Base-by-base conservation (phyloP, 208 protist genomes). In the Leishmania tarentolae region DNA sequence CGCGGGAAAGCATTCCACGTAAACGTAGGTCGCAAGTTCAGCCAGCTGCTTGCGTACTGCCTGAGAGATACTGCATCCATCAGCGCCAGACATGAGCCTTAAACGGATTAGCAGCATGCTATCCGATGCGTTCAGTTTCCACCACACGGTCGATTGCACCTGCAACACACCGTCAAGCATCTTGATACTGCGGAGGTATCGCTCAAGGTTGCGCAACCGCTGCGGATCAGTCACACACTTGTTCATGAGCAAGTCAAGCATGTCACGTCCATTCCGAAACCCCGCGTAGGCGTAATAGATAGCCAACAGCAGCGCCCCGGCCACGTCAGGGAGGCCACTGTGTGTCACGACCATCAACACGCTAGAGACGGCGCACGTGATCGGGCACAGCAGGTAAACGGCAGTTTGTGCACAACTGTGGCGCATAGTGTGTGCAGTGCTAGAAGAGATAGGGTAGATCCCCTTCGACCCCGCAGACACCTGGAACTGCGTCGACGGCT, bases 241-340 rank as follows among this genome's bases (percentile, higher is more conserved):
- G 87, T 96, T 96, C 75, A 94, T 76, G 3, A 96, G 85, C 42
- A 93, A n/a, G 83, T 87, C 89, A 19, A 86, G 72, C 83, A 94
- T 88, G 44, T 66, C 56, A 17, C 63, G 46, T 6, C 85, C 88
- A 37, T 88, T 70, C 7, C 35, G 63, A 44, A 76, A 75, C 40
- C 86, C 71, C 0, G 86, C 74, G 50, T 63, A 78, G 40, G 86
- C 78, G 42, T 88, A 86, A 47, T 90, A 89, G 5, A 53, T 50
- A 4, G 86, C 76, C 35, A 93, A 52, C 1, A 88, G 19, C 1
- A 96, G 53, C 37, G 87, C 57, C 0, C 44, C 72, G 4, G 61
- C 44, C n/a, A 82, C 77, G 57, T 93, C 69, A 21, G 73, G 47
- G 8, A 81, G 3, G 8, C 75, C 50, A 35, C 70, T 78, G 28